Base-by-base conservation (phyloP, 495 filamentous ascomycete species). In the Penicillium robsamsonii region DNA sequence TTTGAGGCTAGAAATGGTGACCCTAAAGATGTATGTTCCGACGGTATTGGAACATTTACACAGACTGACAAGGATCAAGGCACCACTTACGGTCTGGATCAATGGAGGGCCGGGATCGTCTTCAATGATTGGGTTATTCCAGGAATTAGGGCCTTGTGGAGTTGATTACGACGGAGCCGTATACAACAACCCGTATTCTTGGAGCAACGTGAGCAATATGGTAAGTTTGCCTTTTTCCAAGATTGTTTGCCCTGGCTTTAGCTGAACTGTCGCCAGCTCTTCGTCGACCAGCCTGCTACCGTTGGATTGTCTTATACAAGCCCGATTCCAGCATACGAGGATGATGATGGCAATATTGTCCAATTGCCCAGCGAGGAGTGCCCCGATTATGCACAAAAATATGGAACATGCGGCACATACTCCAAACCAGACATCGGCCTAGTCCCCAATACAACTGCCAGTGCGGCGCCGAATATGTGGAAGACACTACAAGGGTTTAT, bases 1-100 rank as follows among this genome's bases (percentile, higher is more conserved):
- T 86, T 86, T 57, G 83, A 86, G 63, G 70, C 82, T 5, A 72
- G 84, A 53, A 77, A 81, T 55, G 57, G 61, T 31, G 74, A 85
- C 55, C 83, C 84, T 0, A 55, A 65, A 22, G 70, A 66, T 17
- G 63, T 63, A 55, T 11, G 45, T 49, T 38, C n/a, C 13, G 4
- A n/a, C 3, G 6, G n/a, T 0, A 17, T 38, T 38, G 8, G n/a
- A 38, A 6, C 1, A 11, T 12, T 12, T 11, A 38, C 3, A 3
- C 3, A 17, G 7, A 31, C 56, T 38, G 27, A 56, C 25, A 40
- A 24, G 6, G 11, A 50, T 9, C 0, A 12, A 75, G 47, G 83
- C 82, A n/a, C 81, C 81, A 0, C 59, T 86, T 37, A 86, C 84
- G 0, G 77, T 87, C 15, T 87, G 83, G 83, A 79, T 87, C 64